A percentile compares a stretch with the other conserved stretches of the same genome.
These are phyloP conservation scores for Eremomyces bilateralis DNA, from an alignment of 495 filamentous ascomycete genomes.

Conservation along the genomic window DNA sequence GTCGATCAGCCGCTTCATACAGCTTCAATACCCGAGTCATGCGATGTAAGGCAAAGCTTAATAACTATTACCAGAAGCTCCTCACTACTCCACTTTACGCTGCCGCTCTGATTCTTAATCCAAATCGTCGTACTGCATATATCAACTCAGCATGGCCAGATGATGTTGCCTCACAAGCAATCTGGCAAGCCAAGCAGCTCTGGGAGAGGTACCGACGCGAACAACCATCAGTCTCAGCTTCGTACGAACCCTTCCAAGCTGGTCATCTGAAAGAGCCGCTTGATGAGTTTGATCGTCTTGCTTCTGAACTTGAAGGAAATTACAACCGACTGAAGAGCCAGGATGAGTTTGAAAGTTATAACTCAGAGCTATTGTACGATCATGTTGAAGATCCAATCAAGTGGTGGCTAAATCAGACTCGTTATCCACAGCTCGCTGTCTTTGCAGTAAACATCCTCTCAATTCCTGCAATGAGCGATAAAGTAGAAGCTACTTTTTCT, in stretches of 20 bases:
- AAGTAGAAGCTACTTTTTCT: too few species aligned
- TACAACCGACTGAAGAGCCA: background rate
- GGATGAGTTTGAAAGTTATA: constrained; percentile 2
- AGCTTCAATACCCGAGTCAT: background rate
- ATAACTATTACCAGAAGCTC: background rate
- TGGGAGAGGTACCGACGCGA: background rate
- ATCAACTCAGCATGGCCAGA: background rate
- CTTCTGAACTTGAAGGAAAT: background rate
- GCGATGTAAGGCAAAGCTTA: background rate
- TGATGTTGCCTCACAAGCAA: background rate
- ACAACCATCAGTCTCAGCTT: background rate
- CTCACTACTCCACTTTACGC: constrained; percentile 1
- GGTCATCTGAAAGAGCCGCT: background rate
- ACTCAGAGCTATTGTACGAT: too few species aligned
- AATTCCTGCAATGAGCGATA: too few species aligned
- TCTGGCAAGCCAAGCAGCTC: background rate
- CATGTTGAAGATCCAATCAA: too few species aligned
- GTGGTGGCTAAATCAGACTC: too few species aligned
- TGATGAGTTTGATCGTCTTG: background rate
- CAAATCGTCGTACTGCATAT: background rate
- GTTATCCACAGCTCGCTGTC: too few species aligned
- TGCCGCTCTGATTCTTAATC: constrained; percentile 2
- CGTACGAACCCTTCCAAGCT: background rate
- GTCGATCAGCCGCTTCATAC: too few species aligned
- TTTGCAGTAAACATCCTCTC: too few species aligned